phyloP scores from a whole-genome alignment of 148 eudicot genomes.

The Rhododendron griersonianum region DNA sequence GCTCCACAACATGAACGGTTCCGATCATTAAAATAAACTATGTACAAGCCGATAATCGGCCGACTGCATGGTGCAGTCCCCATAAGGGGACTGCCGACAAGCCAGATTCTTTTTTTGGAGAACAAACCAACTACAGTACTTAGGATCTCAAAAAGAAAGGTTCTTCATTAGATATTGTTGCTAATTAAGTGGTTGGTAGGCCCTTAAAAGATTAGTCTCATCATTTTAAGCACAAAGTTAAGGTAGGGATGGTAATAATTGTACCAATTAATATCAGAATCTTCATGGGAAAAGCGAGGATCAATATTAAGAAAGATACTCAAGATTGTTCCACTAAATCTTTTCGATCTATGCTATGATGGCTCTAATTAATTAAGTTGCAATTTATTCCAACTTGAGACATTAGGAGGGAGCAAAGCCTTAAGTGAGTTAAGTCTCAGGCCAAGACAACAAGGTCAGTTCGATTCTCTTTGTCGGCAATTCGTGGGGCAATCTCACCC shows the following conservation, averaged over 20 bases:
- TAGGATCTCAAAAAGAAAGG: not conserved
- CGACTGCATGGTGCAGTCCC: too few species aligned
- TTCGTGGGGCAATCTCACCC: too few species aligned
- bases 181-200: constrained; percentile 5
- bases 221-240: not conserved
- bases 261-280: not conserved
- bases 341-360: not conserved
- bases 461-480: too few species aligned
- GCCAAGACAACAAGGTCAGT: too few species aligned
- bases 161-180: not conserved
- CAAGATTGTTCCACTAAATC: not conserved
- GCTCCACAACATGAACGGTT: too few species aligned
- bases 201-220: constrained; percentile 1
- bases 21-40: too few species aligned
- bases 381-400: not conserved
- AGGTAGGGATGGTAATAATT: not conserved
- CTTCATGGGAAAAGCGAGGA: not conserved
- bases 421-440: too few species aligned
- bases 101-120: too few species aligned
- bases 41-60: too few species aligned
- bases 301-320: not conserved
- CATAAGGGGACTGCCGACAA: too few species aligned
- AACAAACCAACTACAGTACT: not conserved
- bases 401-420: not conserved
- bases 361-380: not conserved